Evolutionary conservation across 352 stramenopile species (phyloP).

Genomic region (Pythium pyrilobum): DNA sequence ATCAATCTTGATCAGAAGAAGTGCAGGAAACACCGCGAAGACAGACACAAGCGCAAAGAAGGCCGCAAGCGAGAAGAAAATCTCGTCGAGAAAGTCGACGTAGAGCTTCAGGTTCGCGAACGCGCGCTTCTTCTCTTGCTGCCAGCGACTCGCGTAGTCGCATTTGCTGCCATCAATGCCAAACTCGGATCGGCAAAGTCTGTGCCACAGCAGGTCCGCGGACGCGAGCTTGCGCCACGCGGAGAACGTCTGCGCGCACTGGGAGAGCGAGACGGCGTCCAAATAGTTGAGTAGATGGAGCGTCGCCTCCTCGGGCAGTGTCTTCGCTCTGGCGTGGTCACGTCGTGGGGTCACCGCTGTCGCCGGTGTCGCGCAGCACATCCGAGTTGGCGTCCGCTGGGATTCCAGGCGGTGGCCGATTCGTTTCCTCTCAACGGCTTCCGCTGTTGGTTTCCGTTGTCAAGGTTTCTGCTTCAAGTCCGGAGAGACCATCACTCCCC

Average conservation of each 20-base stretch:
- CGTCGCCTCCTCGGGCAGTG: slow-evolving; percentile 12
- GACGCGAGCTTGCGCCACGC: slow-evolving; percentile 9
- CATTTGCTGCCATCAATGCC: slow-evolving; percentile 13
- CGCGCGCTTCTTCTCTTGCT: slow-evolving; percentile 9
- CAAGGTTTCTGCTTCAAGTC: not conserved
- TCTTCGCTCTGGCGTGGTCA: not conserved
- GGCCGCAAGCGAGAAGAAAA: slow-evolving; percentile 10
- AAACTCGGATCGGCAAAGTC: slow-evolving; percentile 15
- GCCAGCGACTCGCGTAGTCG: slow-evolving; percentile 20
- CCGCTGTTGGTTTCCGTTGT: not conserved
- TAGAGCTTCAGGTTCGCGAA: slow-evolving; percentile 18
- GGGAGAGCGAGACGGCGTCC: slow-evolving; percentile 16
- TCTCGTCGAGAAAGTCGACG: slow-evolving; percentile 20
- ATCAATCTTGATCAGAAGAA: slow-evolving; percentile 11
- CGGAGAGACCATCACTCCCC: too few relatives aligned
- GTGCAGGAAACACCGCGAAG: slow-evolving; percentile 6
- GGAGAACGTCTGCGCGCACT: slow-evolving; percentile 12
- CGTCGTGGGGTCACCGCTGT: not conserved
- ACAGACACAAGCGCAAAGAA: slow-evolving; percentile 9
- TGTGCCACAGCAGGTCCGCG: slow-evolving; percentile 8
- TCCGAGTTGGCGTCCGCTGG: not conserved
- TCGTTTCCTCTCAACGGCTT: too few relatives aligned
- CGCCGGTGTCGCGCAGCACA: not conserved
- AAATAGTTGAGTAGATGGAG: slow-evolving; percentile 19
- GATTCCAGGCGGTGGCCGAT: not conserved